Evolutionary conservation across 2,329 filamentous ascomycete genomes (phyloP), one percentile per base, ranked within the genome.

Genomic region (Phymatotrichopsis omnivora): DNA sequence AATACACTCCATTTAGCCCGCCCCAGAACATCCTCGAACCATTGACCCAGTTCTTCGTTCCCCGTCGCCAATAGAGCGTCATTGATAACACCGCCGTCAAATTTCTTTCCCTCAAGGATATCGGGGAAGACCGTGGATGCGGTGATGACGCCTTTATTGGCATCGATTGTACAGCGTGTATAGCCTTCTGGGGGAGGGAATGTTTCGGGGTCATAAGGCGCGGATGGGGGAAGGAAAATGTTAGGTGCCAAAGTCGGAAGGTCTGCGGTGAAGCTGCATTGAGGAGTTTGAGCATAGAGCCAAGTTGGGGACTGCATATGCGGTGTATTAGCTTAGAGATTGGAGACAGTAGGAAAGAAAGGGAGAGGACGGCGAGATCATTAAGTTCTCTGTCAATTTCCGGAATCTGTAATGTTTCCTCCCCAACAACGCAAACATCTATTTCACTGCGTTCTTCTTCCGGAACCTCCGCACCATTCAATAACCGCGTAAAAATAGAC

Each of bases 281-380:
- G 45, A 2, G 87, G 87, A 2, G 87, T 94, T 65, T 94, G 86
- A 2, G 75, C 75, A 63, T 81, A 94, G 47, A 81, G 80, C 85
- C 86, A 95, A 8, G 78, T 74, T 3, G 66, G 63, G 0, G 78
- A 79, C 71, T 78, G 54, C 28, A 14, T 12, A n/a, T n/a, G n/a
- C n/a, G n/a, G n/a, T n/a, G n/a, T n/a, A n/a, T n/a, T n/a, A n/a
- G n/a, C n/a, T n/a, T n/a, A n/a, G n/a, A n/a, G n/a, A n/a, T n/a
- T n/a, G n/a, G n/a, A n/a, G n/a, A n/a, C n/a, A n/a, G n/a, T n/a
- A n/a, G n/a, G n/a, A n/a, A n/a, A n/a, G n/a, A n/a, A n/a, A n/a
- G n/a, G n/a, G n/a, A n/a, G n/a, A 28, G 57, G 65, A 78, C 78
- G 65, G 65, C 70, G 17, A 86, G 62, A 60, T 82, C 78, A 5